A percentile compares a stretch with the other conserved stretches of the same genome.
phyloP scores from a whole-genome alignment of 306 rosid species.

The Quercus engelmannii region DNA sequence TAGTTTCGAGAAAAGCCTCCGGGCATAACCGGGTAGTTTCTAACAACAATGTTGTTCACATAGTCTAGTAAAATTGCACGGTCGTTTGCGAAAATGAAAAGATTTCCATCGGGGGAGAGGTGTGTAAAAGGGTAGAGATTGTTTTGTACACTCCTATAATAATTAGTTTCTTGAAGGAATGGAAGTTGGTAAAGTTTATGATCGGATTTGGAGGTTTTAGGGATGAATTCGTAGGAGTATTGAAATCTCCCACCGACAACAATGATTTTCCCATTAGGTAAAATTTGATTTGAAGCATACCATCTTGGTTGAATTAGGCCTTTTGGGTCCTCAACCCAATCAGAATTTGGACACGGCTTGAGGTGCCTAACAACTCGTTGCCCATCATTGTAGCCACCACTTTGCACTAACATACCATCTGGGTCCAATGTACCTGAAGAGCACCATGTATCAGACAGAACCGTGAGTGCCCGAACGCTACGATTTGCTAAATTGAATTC shows the following conservation, averaged over 20 bases:
- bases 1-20: conserved; percentile 32
- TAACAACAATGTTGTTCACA: conserved; percentile 4
- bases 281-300: conserved; percentile 34
- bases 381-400: conserved; percentile 19
- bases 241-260: conserved; percentile 30
- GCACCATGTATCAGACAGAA: conserved; percentile 36
- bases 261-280: conserved; percentile 29
- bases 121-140: conserved; percentile 33
- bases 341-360: conserved; percentile 12
- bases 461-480: conserved; percentile 23
- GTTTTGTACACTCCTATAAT: conserved; percentile 8
- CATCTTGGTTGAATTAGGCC: conserved; percentile 27
- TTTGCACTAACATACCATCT: conserved; percentile 28
- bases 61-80: conserved; percentile 26
- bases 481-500: conserved; percentile 22
- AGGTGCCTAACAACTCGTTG: conserved; percentile 28
- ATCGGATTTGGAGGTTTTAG: conserved; percentile 10
- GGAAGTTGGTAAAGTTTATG: conserved; percentile 12
- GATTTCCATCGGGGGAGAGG: conserved; percentile 29
- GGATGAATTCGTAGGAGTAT: conserved; percentile 32
- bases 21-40: conserved; percentile 19
- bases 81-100: conserved; percentile 35
- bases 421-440: conserved; percentile 28
- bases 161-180: conserved; percentile 25
- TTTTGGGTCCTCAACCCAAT: conserved; percentile 23